A percentile compares a stretch with the other conserved stretches of the same genome.
Evolutionary conservation across 371 early-diverging fungal genomes (phyloP).

Genomic region (Apophysomyces ossiformis): DNA sequence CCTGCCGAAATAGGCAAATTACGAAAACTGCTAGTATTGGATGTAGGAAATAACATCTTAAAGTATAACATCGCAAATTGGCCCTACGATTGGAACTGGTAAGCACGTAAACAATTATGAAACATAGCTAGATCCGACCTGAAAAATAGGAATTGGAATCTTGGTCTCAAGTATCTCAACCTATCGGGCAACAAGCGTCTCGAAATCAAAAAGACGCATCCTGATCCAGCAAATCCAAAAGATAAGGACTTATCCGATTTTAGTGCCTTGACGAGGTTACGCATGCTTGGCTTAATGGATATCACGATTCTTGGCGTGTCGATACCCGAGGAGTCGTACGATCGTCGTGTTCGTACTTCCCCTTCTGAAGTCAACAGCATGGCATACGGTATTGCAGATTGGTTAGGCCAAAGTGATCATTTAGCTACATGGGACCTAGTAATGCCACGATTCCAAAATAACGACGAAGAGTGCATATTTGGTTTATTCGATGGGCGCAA

Average conservation of each 20-base stretch:
- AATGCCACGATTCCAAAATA: slow-evolving; percentile 77
- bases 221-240: slow-evolving; percentile 43
- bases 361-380: slow-evolving; percentile 81
- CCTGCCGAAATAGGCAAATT: slow-evolving; percentile 93
- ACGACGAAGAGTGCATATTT: slow-evolving; percentile 88
- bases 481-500: slow-evolving; percentile 86
- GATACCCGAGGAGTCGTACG: slow-evolving; percentile 81
- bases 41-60: slow-evolving; percentile 86
- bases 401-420: slow-evolving; percentile 68
- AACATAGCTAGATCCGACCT: neutral
- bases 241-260: slow-evolving; percentile 78
- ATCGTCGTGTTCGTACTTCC: slow-evolving; percentile 86
- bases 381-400: slow-evolving; percentile 89
- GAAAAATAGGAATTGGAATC: slow-evolving; percentile 81
- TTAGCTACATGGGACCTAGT: slow-evolving; percentile 83
- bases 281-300: slow-evolving; percentile 88
- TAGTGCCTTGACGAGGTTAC: slow-evolving; percentile 71
- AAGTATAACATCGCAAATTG: slow-evolving; percentile 95
- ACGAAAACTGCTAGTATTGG: slow-evolving; percentile 73
- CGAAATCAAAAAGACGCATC: slow-evolving; percentile 78
- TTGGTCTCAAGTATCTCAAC: slow-evolving; percentile 86
- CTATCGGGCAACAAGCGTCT: slow-evolving; percentile 90
- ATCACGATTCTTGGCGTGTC: slow-evolving; percentile 81
- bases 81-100: slow-evolving; percentile 98
- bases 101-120: slow-evolving; percentile 17